Conservation (phyloP, 306 rosid genomes). For the Rosa lucieae region DNA sequence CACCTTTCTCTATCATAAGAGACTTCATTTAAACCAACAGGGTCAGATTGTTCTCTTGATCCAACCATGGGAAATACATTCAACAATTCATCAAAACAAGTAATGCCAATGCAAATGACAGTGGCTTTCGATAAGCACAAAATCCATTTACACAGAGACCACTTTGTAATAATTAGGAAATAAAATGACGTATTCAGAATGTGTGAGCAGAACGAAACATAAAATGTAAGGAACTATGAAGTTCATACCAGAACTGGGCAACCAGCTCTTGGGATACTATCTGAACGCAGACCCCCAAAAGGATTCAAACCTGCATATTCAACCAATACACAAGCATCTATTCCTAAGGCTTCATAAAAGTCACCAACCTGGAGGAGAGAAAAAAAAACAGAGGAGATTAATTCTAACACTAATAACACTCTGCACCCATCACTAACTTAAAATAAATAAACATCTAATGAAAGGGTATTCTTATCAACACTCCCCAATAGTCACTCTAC, state of each 20-base stretch:
- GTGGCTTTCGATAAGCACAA: not conserved
- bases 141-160: not conserved
- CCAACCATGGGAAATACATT: not conserved
- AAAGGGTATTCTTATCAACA: not conserved
- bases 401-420: not conserved
- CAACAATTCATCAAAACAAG: not conserved
- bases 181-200: conserved; percentile 4
- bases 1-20: not conserved
- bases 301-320: conserved; percentile 95
- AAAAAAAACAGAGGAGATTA: conserved; percentile 2
- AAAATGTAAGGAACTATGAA: not conserved
- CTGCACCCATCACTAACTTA: conserved; percentile 11
- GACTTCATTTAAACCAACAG: not conserved
- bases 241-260: conserved; percentile 87
- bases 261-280: conserved; percentile 88
- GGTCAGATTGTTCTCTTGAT: not conserved
- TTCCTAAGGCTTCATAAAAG: conserved; percentile 86
- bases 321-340: conserved; percentile 90
- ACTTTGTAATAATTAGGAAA: conserved; percentile 17
- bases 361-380: conserved; percentile 75
- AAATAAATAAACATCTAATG: not conserved
- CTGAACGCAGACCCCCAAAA: conserved; percentile 82
- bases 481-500: not conserved
- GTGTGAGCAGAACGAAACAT: not conserved
- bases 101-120: not conserved